Percentiles rank a stretch among this genome's conserved stretches.
phyloP scores from a whole-genome alignment of 2,329 filamentous ascomycete genomes.

The Huntiella bhutanensis region DNA sequence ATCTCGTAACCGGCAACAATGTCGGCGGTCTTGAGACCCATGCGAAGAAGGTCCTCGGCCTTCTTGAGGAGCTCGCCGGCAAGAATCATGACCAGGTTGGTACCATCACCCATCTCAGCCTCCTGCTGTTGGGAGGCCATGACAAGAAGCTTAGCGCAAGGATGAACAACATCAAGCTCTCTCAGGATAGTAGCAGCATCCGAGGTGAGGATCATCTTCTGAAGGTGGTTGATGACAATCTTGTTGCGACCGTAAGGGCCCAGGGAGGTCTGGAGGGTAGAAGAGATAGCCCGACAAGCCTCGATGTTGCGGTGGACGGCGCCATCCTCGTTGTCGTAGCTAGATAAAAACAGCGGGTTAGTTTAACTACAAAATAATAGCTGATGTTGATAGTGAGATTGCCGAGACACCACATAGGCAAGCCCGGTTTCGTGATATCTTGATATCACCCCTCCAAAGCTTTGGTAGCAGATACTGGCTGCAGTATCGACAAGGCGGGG shows the following conservation, averaged over 20 bases:
- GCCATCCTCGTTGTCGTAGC: slow-evolving; percentile 98
- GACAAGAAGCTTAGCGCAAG: slow-evolving; percentile 88
- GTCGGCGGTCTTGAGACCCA: slow-evolving; percentile 97
- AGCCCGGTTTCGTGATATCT: too few relatives aligned
- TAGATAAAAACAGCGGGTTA: slow-evolving; percentile 23
- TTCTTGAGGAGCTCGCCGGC: slow-evolving; percentile 92
- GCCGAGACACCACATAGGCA: not conserved
- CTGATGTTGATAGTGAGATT: not conserved
- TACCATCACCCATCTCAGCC: slow-evolving; percentile 96
- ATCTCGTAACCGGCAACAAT: slow-evolving; percentile 92
- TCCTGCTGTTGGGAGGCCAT: slow-evolving; percentile 99
- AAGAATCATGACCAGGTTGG: slow-evolving; percentile 89
- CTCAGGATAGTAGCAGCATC: slow-evolving; percentile 93
- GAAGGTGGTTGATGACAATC: slow-evolving; percentile 98
- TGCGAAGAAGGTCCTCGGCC: slow-evolving; percentile 85
- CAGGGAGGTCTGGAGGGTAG: slow-evolving; percentile 90
- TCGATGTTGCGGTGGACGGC: slow-evolving; percentile 97
- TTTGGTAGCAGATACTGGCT: slow-evolving; percentile 1
- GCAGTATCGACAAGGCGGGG: slow-evolving; percentile 3
- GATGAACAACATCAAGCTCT: slow-evolving; percentile 95
- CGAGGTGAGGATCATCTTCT: slow-evolving; percentile 98
- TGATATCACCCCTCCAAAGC: not conserved
- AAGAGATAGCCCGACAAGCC: slow-evolving; percentile 86
- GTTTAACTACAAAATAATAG: slow-evolving; percentile 13
- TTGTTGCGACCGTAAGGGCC: slow-evolving; percentile 98